Percentiles rank a stretch among this genome's conserved stretches.
phyloP scores from a whole-genome alignment of 345 rosid species.

The Hirschfeldia incana region DNA sequence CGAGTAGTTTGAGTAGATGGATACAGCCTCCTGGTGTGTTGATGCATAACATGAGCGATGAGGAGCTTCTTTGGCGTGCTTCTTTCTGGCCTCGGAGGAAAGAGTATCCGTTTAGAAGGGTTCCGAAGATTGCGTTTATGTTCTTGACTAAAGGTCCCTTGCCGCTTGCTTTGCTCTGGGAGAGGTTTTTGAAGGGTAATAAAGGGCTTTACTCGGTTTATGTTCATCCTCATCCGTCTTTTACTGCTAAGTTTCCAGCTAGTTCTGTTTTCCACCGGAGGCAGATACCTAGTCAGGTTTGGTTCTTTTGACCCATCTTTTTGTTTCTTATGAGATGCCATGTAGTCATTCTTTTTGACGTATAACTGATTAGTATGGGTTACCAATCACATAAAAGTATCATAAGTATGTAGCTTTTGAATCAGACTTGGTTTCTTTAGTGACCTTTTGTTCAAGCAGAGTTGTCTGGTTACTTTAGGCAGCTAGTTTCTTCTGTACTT shows the following conservation, averaged over 20 bases:
- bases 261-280: slow-evolving; percentile 68
- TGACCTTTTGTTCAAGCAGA: background rate
- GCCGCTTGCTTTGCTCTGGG: slow-evolving; percentile 93
- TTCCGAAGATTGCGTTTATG: slow-evolving; percentile 92
- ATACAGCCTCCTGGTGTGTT: slow-evolving; percentile 58
- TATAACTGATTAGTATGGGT: background rate
- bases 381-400: background rate
- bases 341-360: background rate
- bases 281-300: slow-evolving; percentile 90
- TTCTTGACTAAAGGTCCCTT: slow-evolving; percentile 92
- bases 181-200: slow-evolving; percentile 81
- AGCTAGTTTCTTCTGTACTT: background rate
- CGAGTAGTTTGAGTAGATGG: slow-evolving; percentile 51
- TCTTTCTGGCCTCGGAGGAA: slow-evolving; percentile 64
- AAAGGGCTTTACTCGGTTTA: slow-evolving; percentile 75
- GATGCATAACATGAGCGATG: slow-evolving; percentile 72
- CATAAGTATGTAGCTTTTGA: background rate
- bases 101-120: slow-evolving; percentile 70
- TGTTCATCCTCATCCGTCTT: slow-evolving; percentile 79
- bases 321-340: background rate
- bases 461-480: background rate
- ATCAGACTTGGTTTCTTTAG: background rate
- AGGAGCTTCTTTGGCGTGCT: slow-evolving; percentile 88
- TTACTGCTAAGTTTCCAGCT: slow-evolving; percentile 52
- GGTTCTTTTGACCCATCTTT: background rate